Evolutionary conservation across 148 eudicot genomes (phyloP).

Genomic region (Persicaria maculosa): DNA sequence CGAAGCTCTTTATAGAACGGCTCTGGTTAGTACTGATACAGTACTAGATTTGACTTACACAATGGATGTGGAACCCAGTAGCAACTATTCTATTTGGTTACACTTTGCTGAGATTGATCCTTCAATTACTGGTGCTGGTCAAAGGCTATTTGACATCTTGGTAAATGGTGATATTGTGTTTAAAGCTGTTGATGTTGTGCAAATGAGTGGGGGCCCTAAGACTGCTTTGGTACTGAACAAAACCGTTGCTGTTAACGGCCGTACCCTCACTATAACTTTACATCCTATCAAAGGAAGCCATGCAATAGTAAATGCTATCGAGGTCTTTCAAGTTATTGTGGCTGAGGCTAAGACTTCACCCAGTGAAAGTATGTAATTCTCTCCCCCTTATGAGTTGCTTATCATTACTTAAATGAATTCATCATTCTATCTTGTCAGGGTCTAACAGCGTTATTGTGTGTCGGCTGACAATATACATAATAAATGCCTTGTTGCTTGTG

Average conservation of each 20-base stretch:
- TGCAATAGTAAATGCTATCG: conserved; percentile 69
- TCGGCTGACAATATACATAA: background rate
- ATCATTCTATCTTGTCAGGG: background rate
- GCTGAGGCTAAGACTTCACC: conserved; percentile 74
- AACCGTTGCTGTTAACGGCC: conserved; percentile 72
- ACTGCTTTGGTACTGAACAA: conserved; percentile 80
- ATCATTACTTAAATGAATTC: background rate
- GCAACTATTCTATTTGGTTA: conserved; percentile 89
- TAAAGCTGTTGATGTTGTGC: conserved; percentile 64
- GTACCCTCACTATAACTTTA: conserved; percentile 61
- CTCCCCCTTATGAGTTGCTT: background rate
- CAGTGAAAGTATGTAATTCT: conserved; percentile 53
- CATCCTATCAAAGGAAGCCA: conserved; percentile 53
- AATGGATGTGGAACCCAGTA: conserved; percentile 83
- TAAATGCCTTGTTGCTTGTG: background rate
- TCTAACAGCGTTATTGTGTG: background rate
- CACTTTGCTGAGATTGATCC: conserved; percentile 97
- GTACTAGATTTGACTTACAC: conserved; percentile 56
- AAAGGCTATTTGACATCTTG: conserved; percentile 77
- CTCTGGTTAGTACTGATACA: conserved; percentile 59
- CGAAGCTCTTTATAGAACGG: conserved; percentile 73
- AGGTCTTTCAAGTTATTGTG: conserved; percentile 62
- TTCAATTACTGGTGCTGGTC: conserved; percentile 53
- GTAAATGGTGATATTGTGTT: conserved; percentile 67
- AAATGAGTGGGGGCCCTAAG: conserved; percentile 57